Base-by-base conservation (phyloP, 371 early-diverging fungal genomes). In the Globomyces sp. region DNA sequence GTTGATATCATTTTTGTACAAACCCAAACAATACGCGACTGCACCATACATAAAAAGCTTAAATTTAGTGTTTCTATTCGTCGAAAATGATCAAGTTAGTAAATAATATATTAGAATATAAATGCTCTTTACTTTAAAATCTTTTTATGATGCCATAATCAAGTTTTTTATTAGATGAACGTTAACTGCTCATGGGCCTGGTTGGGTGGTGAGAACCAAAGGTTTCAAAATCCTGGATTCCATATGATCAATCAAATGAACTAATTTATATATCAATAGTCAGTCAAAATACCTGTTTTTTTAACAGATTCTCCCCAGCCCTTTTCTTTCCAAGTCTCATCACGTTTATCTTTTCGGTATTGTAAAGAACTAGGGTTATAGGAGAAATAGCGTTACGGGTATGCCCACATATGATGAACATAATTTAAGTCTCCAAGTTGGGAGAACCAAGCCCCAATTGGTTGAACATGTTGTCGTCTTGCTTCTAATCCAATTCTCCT, bases 371-470 rank as follows among this genome's bases (percentile, higher is more conserved):
- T 90, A 74, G 10, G 49, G 36, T 46, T 8, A 24, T 24, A 24
- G 24, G 24, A 24, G 24, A 24, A 51, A 63, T 68, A 58, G 51
- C 78, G 78, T 74, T 87, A 87, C 70, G 92, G 87, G 68, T 94
- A 92, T 66, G 84, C 88, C 94, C 93, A 96, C 86, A 93, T 91
- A 66, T 94, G 96, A 71, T 95, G 94, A 8, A 95, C 96, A 59
- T 85, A 85, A 77, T 94, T 90, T 58, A 96, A 74, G 40, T 84
- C 78, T 9, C 96, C 96, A 37, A 95, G 81, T 75, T 96, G 95
- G 57, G 89, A 89, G 74, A 95, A 96, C 95, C 95, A 96, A 3
- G 96, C 96, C 13, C 96, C 96, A 58, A 94, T 89, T 9, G 94
- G 94, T 65, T 90, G 89, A 71, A 90, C 90, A 73, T 89, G 90